phyloP scores from a whole-genome alignment of 345 rosid genomes.

The Litchi chinensis region DNA sequence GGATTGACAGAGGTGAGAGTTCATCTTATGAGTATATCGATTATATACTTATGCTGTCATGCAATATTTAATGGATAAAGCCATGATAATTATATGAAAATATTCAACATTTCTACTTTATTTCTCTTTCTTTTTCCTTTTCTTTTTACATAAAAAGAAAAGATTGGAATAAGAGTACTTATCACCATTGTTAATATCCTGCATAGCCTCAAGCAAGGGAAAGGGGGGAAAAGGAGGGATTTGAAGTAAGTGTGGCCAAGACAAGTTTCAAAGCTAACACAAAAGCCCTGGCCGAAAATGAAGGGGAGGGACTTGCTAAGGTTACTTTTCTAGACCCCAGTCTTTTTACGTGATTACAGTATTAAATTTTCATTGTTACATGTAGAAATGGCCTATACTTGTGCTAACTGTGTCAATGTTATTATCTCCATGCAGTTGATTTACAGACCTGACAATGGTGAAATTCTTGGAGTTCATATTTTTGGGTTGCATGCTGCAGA shows the following conservation, averaged over 20 bases:
- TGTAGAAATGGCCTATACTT: neutral
- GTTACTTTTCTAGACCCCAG: conserved; percentile 36
- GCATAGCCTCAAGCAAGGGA: conserved; percentile 97
- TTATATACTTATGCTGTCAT: neutral
- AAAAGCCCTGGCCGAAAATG: conserved; percentile 96
- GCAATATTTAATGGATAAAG: neutral
- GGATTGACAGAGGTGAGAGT: conserved; percentile 88
- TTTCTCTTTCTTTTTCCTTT: neutral
- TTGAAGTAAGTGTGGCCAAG: conserved; percentile 81
- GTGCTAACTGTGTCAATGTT: conserved; percentile 15
- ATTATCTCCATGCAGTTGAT: conserved; percentile 63
- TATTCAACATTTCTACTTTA: neutral
- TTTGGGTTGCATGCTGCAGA: conserved; percentile 99
- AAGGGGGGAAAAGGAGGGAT: conserved; percentile 89
- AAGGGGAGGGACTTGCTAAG: conserved; percentile 99
- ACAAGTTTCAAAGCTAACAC: conserved; percentile 99
- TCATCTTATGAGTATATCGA: neutral
- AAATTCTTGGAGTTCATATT: conserved; percentile 96
- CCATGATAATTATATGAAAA: neutral
- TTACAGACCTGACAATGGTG: conserved; percentile 96
- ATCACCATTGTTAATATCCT: neutral
- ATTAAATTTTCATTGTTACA: neutral
- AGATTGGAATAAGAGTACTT: neutral
- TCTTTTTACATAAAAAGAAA: neutral
- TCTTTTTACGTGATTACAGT: neutral